Evolutionary conservation across 2,329 filamentous ascomycete genomes (phyloP).

Genomic region (Exophiala viscosa): DNA sequence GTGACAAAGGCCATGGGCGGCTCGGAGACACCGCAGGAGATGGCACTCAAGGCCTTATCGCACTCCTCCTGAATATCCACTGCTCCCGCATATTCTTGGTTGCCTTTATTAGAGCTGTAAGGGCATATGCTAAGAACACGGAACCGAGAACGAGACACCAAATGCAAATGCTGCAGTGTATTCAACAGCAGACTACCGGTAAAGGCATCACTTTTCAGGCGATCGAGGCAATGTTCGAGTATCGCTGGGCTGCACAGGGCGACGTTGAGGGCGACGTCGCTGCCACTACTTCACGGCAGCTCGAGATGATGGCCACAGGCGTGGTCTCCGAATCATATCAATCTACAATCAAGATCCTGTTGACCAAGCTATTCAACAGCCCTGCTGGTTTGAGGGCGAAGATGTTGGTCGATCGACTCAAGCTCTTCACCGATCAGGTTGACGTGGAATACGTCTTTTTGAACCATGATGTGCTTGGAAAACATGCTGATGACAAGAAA

Average conservation of each 20-base stretch:
- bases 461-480: conserved; percentile 51
- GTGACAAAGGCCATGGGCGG: conserved; percentile 11
- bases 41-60: conserved; percentile 36
- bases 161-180: conserved; percentile 50
- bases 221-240: conserved; percentile 25
- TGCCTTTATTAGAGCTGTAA: conserved; percentile 47
- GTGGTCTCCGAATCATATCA: conserved; percentile 22
- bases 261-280: conserved; percentile 24
- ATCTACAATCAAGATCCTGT: conserved; percentile 59
- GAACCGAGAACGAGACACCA: conserved; percentile 58
- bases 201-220: conserved; percentile 24
- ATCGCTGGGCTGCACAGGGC: conserved; percentile 28
- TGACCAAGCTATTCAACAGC: conserved; percentile 62
- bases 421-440: conserved; percentile 46
- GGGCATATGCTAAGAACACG: conserved; percentile 32
- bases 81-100: conserved; percentile 67
- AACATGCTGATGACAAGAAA: neutral
- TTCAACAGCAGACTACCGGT: conserved; percentile 31
- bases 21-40: conserved; percentile 23
- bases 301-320: conserved; percentile 29
- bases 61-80: conserved; percentile 65
- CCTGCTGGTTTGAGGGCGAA: conserved; percentile 63
- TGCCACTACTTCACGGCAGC: conserved; percentile 19
- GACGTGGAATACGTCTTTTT: conserved; percentile 24
- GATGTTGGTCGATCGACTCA: conserved; percentile 59